Base-by-base conservation (phyloP, 2,329 filamentous ascomycete genomes). In the Penicillium olsonii region DNA sequence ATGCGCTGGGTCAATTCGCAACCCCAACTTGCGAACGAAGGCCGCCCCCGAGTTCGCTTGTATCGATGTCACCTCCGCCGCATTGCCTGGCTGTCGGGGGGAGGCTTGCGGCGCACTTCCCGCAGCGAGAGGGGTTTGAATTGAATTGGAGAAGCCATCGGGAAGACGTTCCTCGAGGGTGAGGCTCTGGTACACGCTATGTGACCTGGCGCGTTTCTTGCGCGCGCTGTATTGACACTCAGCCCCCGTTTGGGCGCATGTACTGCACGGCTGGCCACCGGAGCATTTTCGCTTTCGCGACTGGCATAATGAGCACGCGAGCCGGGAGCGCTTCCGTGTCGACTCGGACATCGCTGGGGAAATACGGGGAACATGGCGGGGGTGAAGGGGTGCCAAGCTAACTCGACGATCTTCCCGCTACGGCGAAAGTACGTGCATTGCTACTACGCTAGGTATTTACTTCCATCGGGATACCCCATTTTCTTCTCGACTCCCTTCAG, bases 41-140 rank as follows among this genome's bases (percentile, higher is more conserved):
- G 80, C 79, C 0, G 81, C 77, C 0, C 79, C 80, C 0, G 80
- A 83, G 52, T 84, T 83, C 29, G 78, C 81, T 54, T 83, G 79
- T 3, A 82, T 66, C 0, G 78, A 78, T 40, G 49, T 50, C n/a
- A 42, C 39, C 12, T 33, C 40, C 11, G 40, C 50, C 10, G 44
- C 10, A 2, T 45, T 53, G 7, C 40, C 37, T 44, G 52, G 10
- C 17, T 27, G 11, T 37, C 38, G 33, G 12, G 45, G 24, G 2
- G 53, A 50, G n/a, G 20, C 45, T n/a, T 56, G 57, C 14, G 52
- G 42, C 7, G 42, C 11, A 40, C 38, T 37, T 3, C 42, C 17
- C 22, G 37, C 38, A 29, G 41, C 50, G 26, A 11, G 35, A 5
- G 39, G 19, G 6, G 39, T 42, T 2, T 50, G 27, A 2, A 33